Percentiles rank a stretch among this genome's conserved stretches.
phyloP scores from a whole-genome alignment of 805 yeast genomes.

The Wickerhamomyces queroliae region DNA sequence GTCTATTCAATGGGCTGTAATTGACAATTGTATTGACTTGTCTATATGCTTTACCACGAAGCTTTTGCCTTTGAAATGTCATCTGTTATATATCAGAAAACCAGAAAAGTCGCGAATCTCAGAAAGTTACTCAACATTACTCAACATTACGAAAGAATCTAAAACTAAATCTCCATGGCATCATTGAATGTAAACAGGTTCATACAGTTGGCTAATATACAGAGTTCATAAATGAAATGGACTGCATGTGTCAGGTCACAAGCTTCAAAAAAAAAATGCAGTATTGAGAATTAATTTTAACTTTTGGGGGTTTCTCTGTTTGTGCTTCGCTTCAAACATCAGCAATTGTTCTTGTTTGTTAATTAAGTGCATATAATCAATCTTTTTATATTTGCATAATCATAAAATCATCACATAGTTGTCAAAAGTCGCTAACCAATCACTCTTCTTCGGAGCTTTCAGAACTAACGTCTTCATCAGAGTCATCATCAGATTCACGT shows the following conservation, averaged over 20 bases:
- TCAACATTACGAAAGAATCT: background rate
- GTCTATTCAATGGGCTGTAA: background rate
- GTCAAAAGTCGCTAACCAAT: slow-evolving; percentile 3
- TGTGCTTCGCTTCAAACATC: background rate
- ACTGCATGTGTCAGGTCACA: background rate
- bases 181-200: too few relatives aligned
- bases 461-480: slow-evolving; percentile 54
- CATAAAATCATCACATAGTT: background rate
- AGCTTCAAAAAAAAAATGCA: background rate
- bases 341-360: too few relatives aligned
- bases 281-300: background rate
- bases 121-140: too few relatives aligned
- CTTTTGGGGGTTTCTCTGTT: background rate
- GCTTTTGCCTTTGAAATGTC: too few relatives aligned
- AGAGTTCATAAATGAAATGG: background rate
- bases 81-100: too few relatives aligned
- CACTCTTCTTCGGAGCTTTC: slow-evolving; percentile 72
- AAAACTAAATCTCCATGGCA: background rate
- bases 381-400: background rate
- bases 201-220: background rate
- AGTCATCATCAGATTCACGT: slow-evolving; percentile 32
- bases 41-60: too few relatives aligned
- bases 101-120: too few relatives aligned
- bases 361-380: too few relatives aligned
- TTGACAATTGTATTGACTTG: too few relatives aligned